Evolutionary conservation across 805 yeast species (phyloP).

Genomic region (Suhomyces sp.): DNA sequence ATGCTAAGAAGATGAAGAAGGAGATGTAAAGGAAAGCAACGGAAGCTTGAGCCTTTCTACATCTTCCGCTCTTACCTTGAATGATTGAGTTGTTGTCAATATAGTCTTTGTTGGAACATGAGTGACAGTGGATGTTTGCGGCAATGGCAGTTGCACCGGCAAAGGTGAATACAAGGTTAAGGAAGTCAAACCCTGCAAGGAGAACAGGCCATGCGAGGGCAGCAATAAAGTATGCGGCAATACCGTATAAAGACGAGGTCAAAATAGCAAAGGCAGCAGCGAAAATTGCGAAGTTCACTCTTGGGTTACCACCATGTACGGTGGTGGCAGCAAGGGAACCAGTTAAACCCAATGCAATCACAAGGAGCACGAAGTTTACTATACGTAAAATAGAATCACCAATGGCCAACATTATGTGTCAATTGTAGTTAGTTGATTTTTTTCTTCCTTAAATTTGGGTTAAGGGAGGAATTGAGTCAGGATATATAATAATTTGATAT

Average conservation of each 20-base stretch:
- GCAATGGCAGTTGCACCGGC: slow-evolving; percentile 95
- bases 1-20: slow-evolving; percentile 68
- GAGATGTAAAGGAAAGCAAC: slow-evolving; percentile 83
- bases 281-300: slow-evolving; percentile 86
- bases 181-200: slow-evolving; percentile 72
- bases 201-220: slow-evolving; percentile 86
- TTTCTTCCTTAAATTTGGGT: background rate
- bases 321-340: slow-evolving; percentile 80
- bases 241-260: slow-evolving; percentile 76
- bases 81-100: slow-evolving; percentile 62
- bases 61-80: slow-evolving; percentile 78
- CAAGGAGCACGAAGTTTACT: slow-evolving; percentile 70
- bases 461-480: slow-evolving; percentile 1
- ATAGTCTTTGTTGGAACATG: slow-evolving; percentile 71
- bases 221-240: slow-evolving; percentile 70
- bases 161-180: slow-evolving; percentile 88
- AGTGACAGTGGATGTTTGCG: slow-evolving; percentile 81
- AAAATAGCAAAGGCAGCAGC: slow-evolving; percentile 84
- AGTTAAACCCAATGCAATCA: slow-evolving; percentile 79
- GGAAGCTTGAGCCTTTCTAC: slow-evolving; percentile 91
- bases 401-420: slow-evolving; percentile 53
- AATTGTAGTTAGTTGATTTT: background rate
- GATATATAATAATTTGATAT: slow-evolving; percentile 3
- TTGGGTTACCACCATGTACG: slow-evolving; percentile 53
- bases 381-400: slow-evolving; percentile 76